Conservation (phyloP, 345 rosid genomes). For the Eutrema yunnanense region DNA sequence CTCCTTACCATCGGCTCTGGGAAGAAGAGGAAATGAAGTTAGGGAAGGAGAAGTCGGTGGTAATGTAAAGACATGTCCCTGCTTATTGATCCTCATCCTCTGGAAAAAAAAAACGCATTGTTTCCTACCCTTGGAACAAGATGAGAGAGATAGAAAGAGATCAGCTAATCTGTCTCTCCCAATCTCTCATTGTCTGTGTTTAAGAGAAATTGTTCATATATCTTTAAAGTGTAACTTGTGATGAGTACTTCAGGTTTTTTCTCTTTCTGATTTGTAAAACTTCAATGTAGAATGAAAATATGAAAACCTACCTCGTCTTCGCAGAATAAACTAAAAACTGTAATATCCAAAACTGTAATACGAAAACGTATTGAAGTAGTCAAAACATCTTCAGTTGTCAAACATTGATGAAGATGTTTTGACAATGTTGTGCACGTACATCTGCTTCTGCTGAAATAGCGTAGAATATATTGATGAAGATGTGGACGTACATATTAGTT, state of each 20-base stretch:
- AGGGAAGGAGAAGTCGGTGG: background rate
- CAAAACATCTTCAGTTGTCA: background rate
- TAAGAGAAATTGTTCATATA: slow-evolving; percentile 12
- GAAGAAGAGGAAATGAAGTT: slow-evolving; percentile 43
- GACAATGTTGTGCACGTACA: background rate
- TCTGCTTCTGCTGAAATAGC: slow-evolving; percentile 1
- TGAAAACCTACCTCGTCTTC: background rate
- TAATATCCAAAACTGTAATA: background rate
- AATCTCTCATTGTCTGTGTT: background rate
- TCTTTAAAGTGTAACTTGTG: slow-evolving; percentile 12
- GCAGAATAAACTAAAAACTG: background rate
- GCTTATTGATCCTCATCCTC: background rate
- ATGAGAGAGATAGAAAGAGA: background rate
- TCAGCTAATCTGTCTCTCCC: background rate
- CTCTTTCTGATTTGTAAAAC: background rate
- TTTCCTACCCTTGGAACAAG: slow-evolving; percentile 4
- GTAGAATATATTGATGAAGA: slow-evolving; percentile 10
- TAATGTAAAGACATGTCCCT: background rate
- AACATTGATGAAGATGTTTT: background rate
- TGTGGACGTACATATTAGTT: background rate
- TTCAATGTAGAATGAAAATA: background rate
- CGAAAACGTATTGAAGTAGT: background rate
- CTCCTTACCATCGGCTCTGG: slow-evolving; percentile 56
- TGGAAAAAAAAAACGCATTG: background rate
- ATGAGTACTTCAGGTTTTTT: background rate